Conservation (phyloP, 116 monocot genomes). For the Dioscorea cayenensis region DNA sequence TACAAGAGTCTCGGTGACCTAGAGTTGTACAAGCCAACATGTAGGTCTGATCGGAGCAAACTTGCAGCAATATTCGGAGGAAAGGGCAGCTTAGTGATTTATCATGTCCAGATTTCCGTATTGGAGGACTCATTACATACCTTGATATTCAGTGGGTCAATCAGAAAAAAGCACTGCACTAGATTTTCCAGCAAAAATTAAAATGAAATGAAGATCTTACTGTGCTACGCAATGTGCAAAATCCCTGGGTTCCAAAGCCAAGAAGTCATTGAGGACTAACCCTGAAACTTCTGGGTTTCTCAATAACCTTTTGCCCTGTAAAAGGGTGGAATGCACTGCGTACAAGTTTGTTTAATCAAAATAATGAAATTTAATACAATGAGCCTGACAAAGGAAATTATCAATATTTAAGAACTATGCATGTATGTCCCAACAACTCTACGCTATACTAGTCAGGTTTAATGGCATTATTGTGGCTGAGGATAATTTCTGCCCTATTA, state of each 20-base stretch:
- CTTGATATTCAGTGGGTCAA: conserved; percentile 23
- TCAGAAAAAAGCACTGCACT: not conserved
- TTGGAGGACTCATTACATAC: conserved; percentile 99
- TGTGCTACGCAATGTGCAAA: conserved; percentile 86
- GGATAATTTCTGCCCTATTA: too few relatives aligned
- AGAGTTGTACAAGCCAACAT: too few relatives aligned
- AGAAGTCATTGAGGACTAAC: conserved; percentile 79
- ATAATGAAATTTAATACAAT: not conserved
- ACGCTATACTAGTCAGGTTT: too few relatives aligned
- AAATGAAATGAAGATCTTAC: conserved; percentile 25
- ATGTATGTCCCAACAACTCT: too few relatives aligned
- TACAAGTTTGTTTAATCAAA: not conserved
- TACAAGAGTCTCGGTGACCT: too few relatives aligned
- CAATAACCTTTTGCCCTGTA: conserved; percentile 89
- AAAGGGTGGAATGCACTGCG: not conserved
- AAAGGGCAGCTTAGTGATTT: conserved; percentile 89
- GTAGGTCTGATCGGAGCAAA: not conserved
- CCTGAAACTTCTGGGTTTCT: conserved; percentile 97
- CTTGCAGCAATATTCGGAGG: conserved; percentile 74
- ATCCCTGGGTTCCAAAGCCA: conserved; percentile 89
- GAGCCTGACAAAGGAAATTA: too few relatives aligned
- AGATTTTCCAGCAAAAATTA: not conserved
- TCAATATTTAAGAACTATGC: too few relatives aligned
- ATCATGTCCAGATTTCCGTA: conserved; percentile 75
- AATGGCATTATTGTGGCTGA: too few relatives aligned